Base-by-base conservation (phyloP, 192 early-diverging fungal species). In the Coemansia sp. region DNA sequence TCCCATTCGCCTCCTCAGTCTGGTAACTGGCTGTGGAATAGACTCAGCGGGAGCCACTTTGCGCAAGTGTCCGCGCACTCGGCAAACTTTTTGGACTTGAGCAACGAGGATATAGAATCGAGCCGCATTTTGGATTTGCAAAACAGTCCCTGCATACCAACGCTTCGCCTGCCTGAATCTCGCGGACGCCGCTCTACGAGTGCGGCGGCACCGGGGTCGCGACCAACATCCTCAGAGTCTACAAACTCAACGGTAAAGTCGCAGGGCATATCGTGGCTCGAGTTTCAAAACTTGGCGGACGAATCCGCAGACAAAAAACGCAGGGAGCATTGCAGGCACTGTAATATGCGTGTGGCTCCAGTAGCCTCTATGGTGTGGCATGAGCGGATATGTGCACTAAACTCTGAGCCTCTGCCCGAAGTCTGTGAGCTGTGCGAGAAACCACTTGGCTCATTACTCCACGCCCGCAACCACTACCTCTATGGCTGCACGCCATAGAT, bases 381-480 rank as follows among this genome's bases (percentile, higher is more conserved):
- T 15, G 55, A 73, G 59, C 58, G 70, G 13, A 38, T 66, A 42
- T 73, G 70, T 24, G 35, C n/a, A 22, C 55, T 73, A 13, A 57
- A 39, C 39, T 39, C 18, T 28, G 23, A 42, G 27, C 7, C 29
- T 6, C 5, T 36, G 2, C 64, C 64, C 0, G 51, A 23, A 0
- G 17, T 9, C 10, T 73, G 70, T 37, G 63, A 29, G 0, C 32
- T 23, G 11, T 73, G 70, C 24, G 58, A 62, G 18, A 35, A 52
- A 22, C 33, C 35, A 17, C 66, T 62, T 28, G 5, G 15, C 3
- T 66, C 70, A 7, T 5, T 48, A 15, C 22, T 38, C 0, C 70
- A 73, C 41, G 70, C 70, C 9, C 57, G 59, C 13, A 67, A 73
- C 59, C 70, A 73, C 34, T 58, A 46, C n/a, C 33, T 73, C 1